Evolutionary conservation across 225 moss, liverwort and hornwort species (phyloP).

Genomic region (Rhytidiadelphus loreus): DNA sequence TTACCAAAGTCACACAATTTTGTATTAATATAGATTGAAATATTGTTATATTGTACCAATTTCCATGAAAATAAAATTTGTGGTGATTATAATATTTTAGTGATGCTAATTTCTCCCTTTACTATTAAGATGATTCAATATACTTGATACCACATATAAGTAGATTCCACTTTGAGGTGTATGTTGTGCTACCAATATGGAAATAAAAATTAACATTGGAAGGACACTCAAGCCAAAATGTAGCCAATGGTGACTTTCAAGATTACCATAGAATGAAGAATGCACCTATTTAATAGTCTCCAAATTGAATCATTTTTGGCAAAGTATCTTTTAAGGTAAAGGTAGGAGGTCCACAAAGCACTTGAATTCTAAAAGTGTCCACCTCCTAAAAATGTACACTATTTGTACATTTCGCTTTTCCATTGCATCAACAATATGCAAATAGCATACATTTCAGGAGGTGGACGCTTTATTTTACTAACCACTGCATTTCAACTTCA

Average conservation of each 20-base stretch:
- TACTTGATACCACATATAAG: too few species aligned
- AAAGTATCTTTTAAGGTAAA: neutral
- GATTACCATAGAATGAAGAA: neutral
- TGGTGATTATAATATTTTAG: neutral
- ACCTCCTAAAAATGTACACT: accelerated
- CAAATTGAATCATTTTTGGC: neutral
- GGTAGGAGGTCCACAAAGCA: neutral
- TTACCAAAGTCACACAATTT: neutral
- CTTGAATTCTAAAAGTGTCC: accelerated
- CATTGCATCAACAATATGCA: accelerated
- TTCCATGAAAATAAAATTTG: neutral
- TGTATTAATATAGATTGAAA: neutral
- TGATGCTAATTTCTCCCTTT: too few species aligned
- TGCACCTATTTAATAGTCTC: neutral
- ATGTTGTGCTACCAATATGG: neutral
- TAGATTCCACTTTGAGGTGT: neutral
- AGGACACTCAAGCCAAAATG: accelerated
- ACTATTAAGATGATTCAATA: too few species aligned
- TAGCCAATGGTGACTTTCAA: neutral
- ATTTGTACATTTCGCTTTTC: neutral
- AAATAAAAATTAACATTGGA: neutral
- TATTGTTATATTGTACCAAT: neutral
- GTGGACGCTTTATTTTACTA: too few species aligned
- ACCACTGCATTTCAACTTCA: neutral
- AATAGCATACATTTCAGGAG: too few species aligned